Evolutionary conservation across 495 filamentous ascomycete species (phyloP), one percentile per base, ranked within the genome.

Genomic region (Copromyces sp.): DNA sequence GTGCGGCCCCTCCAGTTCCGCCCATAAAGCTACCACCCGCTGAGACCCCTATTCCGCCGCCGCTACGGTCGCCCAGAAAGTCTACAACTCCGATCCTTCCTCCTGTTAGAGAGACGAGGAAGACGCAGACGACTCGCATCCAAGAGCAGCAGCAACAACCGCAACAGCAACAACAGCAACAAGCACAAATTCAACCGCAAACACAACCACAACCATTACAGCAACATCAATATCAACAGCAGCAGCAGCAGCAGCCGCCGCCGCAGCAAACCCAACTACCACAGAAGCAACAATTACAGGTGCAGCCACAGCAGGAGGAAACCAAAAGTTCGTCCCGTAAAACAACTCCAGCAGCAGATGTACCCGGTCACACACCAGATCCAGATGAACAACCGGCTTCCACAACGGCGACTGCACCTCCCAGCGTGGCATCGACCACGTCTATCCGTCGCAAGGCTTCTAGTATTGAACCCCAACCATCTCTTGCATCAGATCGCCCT

Each of bases 11-110:
- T 32, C 40, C 71, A 8, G 8, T 73, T 20, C 53, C 71, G 1
- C 76, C 81, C 3, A 44, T 80, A 37, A 81, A 81, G 39, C 72
- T 78, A 11, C 76, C 80, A 14, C 40, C 77, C 4, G 68, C 77
- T 9, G 80, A 81, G 47, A 80, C 79, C 0, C 82, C 80, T 1
- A 78, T 78, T 20, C 78, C 77, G 11, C 75, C 77, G 2, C 76
- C 80, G 2, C 38, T 80, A 3, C 78, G 78, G 39, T 83, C 83
- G 2, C 81, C 82, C 2, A 84, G 84, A 69, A 87, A 87, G 68
- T 86, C 86, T 14, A 84, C 80, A 17, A 87, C 86, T 0, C 86
- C 86, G 3, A 88, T 88, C 41, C 79, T 85, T 7, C 86, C 86
- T 39, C 86, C 86, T 11, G 72, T 74, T 11, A 81, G 83, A 47